Base-by-base conservation (phyloP, 2,329 filamentous ascomycete genomes). In the Exophiala oligosperma region DNA sequence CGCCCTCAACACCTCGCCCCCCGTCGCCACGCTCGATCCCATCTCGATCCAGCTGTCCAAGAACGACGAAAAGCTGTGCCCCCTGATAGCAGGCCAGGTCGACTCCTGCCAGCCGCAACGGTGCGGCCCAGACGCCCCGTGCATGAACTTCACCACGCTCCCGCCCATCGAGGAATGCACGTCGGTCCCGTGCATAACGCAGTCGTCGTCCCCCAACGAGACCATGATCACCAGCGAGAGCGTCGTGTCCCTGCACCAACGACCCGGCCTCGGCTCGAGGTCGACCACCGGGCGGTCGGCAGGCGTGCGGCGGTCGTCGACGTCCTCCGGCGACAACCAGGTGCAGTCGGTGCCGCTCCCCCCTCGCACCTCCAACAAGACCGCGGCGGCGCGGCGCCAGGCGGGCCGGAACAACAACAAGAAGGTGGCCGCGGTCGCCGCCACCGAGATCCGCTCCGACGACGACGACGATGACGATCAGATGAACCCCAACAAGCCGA, bases 101-200 rank as follows among this genome's bases (percentile, higher is more conserved):
- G 59, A 64, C 46, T 61, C 51, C 40, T 67, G 65, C 49, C 57
- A 62, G 24, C 65, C 65, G 5, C 41, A 56, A 37, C 54, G 60
- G 11, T 67, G 65, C 51, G 65, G 65, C 9, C 64, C 64, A 2
- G 59, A 65, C 44, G 65, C 65, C 28, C 65, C 65, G 0, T 67
- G 65, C 56, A 60, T 67, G 56, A 64, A 65, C 26, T 65, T 63
- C 46, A 62, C 64, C 56, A 64, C 59, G 7, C 53, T 66, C 6
- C 65, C 65, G 14, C 62, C 64, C 7, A 67, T 67, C 37, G 65
- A 67, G 54, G 65, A 67, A 47, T 67, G 65, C 56, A 61, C 62
- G 3, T 60, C 63, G 5, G 63, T 64, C 7, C 63, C 61, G 4
- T 63, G 63, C 49, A 65, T 65, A 28, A 58, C 56, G 5, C 54